Base-by-base conservation (phyloP, 2,329 filamentous ascomycete genomes). In the Myriosclerotinia duriaeana region DNA sequence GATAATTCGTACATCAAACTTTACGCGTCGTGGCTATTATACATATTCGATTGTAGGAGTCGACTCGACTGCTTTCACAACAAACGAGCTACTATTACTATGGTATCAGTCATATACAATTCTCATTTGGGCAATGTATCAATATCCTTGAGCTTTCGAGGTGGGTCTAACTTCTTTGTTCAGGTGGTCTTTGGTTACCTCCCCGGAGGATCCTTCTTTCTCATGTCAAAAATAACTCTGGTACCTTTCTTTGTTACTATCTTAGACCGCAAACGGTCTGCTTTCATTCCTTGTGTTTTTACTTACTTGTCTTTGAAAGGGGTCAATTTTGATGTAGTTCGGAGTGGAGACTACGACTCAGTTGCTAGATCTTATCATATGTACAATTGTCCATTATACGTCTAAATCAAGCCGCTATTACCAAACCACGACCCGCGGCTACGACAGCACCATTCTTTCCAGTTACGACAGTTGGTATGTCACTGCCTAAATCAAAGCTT, bases 251-350 rank as follows among this genome's bases (percentile, higher is more conserved):
- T 60, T 60, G 20, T 61, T 26, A 14, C 4, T 61, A 20, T n/a
- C 58, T 38, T 4, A 34, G 44, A 50, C 58, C n/a, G 44, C 58
- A 61, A 61, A 50, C 58, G 58, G 58, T 61, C 7, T 61, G 20
- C 44, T 52, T 50, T 61, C 58, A 61, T 9, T 26, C n/a, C 58
- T 60, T 61, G 58, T 38, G 17, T 38, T 26, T 12, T 26, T 22
- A 17, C 34, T 1, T 15, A 11, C 30, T 40, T 15, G n/a, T 50
- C 15, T n/a, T 50, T 61, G 58, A 60, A 50, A 38, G 44, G 50
- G 26, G 14, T 50, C 20, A 17, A 60, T 38, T 46, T 52, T 17
- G 17, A 50, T 38, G 34, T 36, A 38, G 9, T 48, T 50, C n/a
- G 20, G 30, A 38, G 58, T 48, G 30, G 30, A 26, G 50, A 38